These are phyloP conservation scores for Cicer chorassanicum DNA, from an alignment of 306 rosid species.

Conservation along the genomic window DNA sequence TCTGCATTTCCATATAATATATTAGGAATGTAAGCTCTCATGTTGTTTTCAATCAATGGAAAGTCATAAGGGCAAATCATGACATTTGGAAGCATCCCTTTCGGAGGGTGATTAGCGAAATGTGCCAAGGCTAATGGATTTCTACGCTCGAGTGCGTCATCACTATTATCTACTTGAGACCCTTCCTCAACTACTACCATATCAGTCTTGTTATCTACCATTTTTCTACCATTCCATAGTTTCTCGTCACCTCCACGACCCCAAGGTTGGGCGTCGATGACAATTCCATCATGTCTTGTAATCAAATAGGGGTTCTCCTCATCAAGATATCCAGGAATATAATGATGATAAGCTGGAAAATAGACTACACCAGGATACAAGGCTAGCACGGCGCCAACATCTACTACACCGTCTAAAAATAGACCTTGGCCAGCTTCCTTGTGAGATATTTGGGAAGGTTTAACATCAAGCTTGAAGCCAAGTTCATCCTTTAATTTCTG, in stretches of 20 bases:
- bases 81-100: conserved; percentile 80
- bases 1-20: conserved; percentile 68
- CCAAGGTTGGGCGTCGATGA: conserved; percentile 89
- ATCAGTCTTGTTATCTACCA: conserved; percentile 44
- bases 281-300: conserved; percentile 76
- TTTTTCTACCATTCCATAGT: conserved; percentile 57
- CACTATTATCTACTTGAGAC: conserved; percentile 41
- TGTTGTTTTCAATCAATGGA: conserved; percentile 72
- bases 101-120: conserved; percentile 88
- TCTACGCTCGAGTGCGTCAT: conserved; percentile 68
- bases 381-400: conserved; percentile 78
- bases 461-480: conserved; percentile 72
- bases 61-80: conserved; percentile 91
- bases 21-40: conserved; percentile 84
- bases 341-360: conserved; percentile 69
- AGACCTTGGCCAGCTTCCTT: conserved; percentile 81
- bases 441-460: conserved; percentile 77
- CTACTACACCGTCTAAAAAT: conserved; percentile 75
- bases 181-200: conserved; percentile 55
- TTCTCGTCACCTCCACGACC: conserved; percentile 64
- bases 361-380: conserved; percentile 86
- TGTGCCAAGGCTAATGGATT: conserved; percentile 91
- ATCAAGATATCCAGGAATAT: conserved; percentile 86
- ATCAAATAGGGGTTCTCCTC: conserved; percentile 77
- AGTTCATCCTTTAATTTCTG: conserved; percentile 61